Evolutionary conservation across 2,329 filamentous ascomycete genomes (phyloP), one percentile per base, ranked within the genome.

Genomic region (Pseudogymnoascus sp.): DNA sequence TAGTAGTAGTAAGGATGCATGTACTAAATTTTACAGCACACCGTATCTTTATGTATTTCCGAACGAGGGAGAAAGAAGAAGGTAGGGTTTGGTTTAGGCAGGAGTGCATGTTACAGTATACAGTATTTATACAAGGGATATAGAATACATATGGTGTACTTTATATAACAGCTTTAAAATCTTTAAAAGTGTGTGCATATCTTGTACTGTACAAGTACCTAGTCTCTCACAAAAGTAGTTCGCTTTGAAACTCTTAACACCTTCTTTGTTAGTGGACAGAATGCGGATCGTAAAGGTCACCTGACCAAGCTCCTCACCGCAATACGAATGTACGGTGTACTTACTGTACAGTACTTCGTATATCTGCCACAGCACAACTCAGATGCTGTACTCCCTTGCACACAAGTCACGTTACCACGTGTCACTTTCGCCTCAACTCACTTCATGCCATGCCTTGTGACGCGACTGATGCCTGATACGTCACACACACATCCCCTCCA

Each of bases 181-280:
- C 18, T 18, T 21, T 12, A 55, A 33, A 18, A 6, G 9, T 55
- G 29, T 10, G n/a, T 18, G 48, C 33, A 18, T 18, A 33, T 18
- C 9, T 33, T 55, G 48, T 55, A 55, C n/a, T 7, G 7, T 12
- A 15, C 5, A 31, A 33, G 48, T 55, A 55, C 15, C 5, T 18
- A 13, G 4, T 18, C 7, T 29, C 9, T 29, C 10, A n/a, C 48
- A 4, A 13, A 55, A 33, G 48, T 55, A 33, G 18, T 18, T 27
- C 48, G 48, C 48, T 33, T 33, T 55, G 9, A 55, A 55, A 33
- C 29, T 21, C n/a, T 1, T 33, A 55, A 12, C 48, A 55, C 48
- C 48, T 55, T 55, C 48, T 55, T 55, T 55, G 5, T 55, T 55
- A 55, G 48, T 55, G 45, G 45, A 12, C n/a, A 55, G 45, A 45